Percentiles rank a stretch among this genome's conserved stretches.
Evolutionary conservation across 176 grass and related monocot genomes (phyloP).

Genomic region (Aegilops sharonensis): DNA sequence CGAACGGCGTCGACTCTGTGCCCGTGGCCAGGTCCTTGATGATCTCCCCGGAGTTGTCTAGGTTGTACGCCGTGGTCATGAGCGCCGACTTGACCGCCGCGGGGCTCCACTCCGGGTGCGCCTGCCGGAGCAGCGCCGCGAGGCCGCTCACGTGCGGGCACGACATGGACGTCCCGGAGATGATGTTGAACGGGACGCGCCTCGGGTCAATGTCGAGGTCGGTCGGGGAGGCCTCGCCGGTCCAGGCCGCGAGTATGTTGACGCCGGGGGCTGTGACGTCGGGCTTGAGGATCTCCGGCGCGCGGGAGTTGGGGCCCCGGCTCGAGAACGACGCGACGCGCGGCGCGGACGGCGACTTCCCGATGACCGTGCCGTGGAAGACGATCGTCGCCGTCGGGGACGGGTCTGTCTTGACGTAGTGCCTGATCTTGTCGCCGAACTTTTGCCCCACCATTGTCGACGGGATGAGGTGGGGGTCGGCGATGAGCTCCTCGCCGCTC

Average conservation of each 20-base stretch:
- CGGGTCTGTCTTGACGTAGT: conserved; percentile 52
- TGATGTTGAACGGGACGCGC: conserved; percentile 86
- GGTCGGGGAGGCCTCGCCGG: conserved; percentile 55
- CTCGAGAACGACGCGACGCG: conserved; percentile 73
- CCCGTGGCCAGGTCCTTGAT: conserved; percentile 79
- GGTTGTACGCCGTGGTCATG: conserved; percentile 87
- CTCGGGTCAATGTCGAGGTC: conserved; percentile 71
- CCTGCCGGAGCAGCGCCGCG: conserved; percentile 61
- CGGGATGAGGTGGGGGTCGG: conserved; percentile 83
- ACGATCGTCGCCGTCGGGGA: conserved; percentile 74
- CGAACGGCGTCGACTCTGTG: conserved; percentile 66
- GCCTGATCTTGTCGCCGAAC: conserved; percentile 62
- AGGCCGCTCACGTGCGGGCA: conserved; percentile 90
- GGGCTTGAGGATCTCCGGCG: conserved; percentile 76
- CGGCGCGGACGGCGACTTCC: conserved; percentile 52
- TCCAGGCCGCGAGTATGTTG: conserved; percentile 83
- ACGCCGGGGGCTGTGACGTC: conserved; percentile 82
- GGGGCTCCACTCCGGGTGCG: conserved; percentile 71
- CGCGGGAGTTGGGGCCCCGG: conserved; percentile 74
- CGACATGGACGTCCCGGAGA: conserved; percentile 88
- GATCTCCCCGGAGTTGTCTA: conserved; percentile 51
- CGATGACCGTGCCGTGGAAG: conserved; percentile 74
- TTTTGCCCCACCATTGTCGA: conserved; percentile 75
- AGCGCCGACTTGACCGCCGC: conserved; percentile 77
- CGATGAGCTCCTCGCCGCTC: conserved; percentile 83